Evolutionary conservation across 106 monocot species (phyloP).

Genomic region (Vanilla planifolia): DNA sequence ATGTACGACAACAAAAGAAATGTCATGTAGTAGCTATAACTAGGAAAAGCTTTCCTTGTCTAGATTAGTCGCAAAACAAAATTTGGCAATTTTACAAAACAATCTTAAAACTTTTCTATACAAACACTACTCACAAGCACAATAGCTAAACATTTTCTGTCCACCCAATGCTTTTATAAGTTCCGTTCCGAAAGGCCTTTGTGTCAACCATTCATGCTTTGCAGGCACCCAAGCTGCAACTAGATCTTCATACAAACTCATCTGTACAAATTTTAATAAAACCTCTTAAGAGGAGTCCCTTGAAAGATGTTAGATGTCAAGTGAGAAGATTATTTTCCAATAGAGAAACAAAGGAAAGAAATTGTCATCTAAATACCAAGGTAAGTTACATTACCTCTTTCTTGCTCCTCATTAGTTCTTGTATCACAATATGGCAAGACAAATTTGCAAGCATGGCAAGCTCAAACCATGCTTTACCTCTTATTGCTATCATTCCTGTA

Average conservation of each 20-base stretch:
- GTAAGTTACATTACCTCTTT: constrained; percentile 66
- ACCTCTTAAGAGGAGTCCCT: neutral
- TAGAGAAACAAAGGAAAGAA: neutral
- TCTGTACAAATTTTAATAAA: constrained; percentile 33
- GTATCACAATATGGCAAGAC: constrained; percentile 50
- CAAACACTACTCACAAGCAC: constrained; percentile 53
- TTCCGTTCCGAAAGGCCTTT: constrained; percentile 70
- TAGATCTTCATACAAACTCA: constrained; percentile 97
- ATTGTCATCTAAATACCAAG: constrained; percentile 5
- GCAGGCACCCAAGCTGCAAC: constrained; percentile 94
- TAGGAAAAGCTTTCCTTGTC: neutral
- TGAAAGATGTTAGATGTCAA: neutral
- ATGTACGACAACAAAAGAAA: too few relatives aligned
- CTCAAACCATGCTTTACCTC: constrained; percentile 87
- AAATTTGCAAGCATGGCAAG: constrained; percentile 62
- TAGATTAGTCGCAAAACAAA: too few relatives aligned
- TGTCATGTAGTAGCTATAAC: too few relatives aligned
- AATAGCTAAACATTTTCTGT: constrained; percentile 80
- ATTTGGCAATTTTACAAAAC: neutral
- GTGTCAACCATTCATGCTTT: constrained; percentile 92
- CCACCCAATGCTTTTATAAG: constrained; percentile 58
- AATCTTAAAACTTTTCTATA: neutral
- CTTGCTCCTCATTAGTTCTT: constrained; percentile 43
- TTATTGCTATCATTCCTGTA: constrained; percentile 89
- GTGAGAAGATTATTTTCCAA: neutral